phyloP scores from a whole-genome alignment of 139 green algal genomes.

The Coelastrella sp. region DNA sequence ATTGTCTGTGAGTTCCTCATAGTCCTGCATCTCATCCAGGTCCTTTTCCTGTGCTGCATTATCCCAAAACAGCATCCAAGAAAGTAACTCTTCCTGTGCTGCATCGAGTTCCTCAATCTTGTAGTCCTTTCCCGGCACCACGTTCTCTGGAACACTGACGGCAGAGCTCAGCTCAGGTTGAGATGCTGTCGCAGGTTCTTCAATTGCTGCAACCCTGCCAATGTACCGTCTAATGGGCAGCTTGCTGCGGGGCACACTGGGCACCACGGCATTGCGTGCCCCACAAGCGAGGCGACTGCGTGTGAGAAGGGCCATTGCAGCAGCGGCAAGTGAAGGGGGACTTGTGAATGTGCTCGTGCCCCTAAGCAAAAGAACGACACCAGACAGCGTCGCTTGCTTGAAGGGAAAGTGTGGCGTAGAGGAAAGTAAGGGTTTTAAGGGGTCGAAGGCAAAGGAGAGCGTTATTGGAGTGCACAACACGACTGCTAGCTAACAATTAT shows the following conservation, averaged over 20 bases:
- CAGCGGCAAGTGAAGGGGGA: background rate
- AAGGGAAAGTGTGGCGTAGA: too few relatives aligned
- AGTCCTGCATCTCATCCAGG: conserved; percentile 70
- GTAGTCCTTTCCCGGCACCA: conserved; percentile 43
- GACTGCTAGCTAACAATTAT: too few relatives aligned
- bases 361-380: too few relatives aligned
- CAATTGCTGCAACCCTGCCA: conserved; percentile 55
- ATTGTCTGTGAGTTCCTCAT: conserved; percentile 64
- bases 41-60: conserved; percentile 59
- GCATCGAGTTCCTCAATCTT: conserved; percentile 63
- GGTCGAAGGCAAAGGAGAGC: too few relatives aligned
- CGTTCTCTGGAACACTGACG: conserved; percentile 22
- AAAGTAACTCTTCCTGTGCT: conserved; percentile 67
- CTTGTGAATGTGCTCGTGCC: background rate
- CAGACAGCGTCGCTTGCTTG: too few relatives aligned
- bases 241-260: conserved; percentile 15
- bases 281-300: conserved; percentile 7
- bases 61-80: conserved; percentile 64
- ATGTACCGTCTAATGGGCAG: conserved; percentile 34
- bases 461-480: too few relatives aligned
- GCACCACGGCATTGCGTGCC: conserved; percentile 8
- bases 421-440: too few relatives aligned
- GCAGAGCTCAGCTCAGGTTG: conserved; percentile 52
- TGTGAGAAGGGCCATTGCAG: conserved; percentile 38
- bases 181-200: conserved; percentile 53